Evolutionary conservation across 371 early-diverging fungal genomes (phyloP), one percentile per base, ranked within the genome.

Genomic region (Actinomucor elegans): DNA sequence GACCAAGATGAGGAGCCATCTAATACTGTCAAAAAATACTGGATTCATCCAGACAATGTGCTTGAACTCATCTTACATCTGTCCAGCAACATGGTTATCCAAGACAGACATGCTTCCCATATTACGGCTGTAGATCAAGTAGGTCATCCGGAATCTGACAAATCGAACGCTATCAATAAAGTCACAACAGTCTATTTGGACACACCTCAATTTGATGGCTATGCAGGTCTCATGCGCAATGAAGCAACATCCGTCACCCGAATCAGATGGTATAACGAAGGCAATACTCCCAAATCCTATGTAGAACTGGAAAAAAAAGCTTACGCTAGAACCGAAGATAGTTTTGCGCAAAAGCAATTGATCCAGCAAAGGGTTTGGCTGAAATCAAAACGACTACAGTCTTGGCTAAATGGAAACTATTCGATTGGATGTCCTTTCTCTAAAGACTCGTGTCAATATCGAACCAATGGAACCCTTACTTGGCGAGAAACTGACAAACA

Each of bases 31-130:
- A 33, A 40, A 6, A 57, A 47, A 20, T 62, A 57, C 17, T 57
- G 57, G 53, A 23, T 62, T 4, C 62, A 62, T 38, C 57, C 62
- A 0, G 52, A 48, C 35, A 36, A 62, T 48, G 2, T 62, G 17
- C 6, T 52, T 7, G 57, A 62, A 20, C 14, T 62, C 11, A 48
- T 57, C 29, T 38, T 62, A 11, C 44, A 46, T 37, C 17, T 62
- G 7, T 52, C 52, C 11, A 37, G 17, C 6, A 20, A 55, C 3
- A 33, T 21, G 28, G 26, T 58, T n/a, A 17, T 40, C 0, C 46
- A 56, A 26, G 47, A 40, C 18, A 17, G 14, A 2, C 32, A 15
- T n/a, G 15, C 52, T 12, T 46, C 29, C 2, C 21, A 5, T 0
- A 12, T 31, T 11, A 23, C 43, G 2, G 61, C 61, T 2, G 18